Evolutionary conservation across 331 rosid species (phyloP).

Genomic region (Saraca asoca): DNA sequence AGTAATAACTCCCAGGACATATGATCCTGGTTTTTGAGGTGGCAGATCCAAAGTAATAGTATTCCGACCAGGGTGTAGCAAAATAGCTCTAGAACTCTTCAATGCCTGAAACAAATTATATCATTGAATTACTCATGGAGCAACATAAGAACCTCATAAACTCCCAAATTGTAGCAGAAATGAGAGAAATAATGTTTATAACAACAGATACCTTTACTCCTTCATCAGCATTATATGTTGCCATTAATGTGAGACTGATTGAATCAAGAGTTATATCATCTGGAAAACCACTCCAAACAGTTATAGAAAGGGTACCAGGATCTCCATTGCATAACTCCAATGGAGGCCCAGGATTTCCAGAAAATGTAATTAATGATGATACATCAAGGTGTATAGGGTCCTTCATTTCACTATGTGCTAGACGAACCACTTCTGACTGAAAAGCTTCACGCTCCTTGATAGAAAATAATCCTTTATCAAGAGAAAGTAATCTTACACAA

Average conservation of each 20-base stretch:
- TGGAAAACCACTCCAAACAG: conserved; percentile 97
- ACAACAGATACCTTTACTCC: conserved; percentile 77
- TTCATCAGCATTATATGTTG: conserved; percentile 82
- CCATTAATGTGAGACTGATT: conserved; percentile 82
- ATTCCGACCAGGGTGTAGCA: conserved; percentile 90
- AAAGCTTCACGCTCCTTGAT: conserved; percentile 89
- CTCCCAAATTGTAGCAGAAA: conserved; percentile 29
- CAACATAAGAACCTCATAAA: background rate
- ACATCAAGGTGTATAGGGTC: conserved; percentile 94
- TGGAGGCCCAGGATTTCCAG: conserved; percentile 95
- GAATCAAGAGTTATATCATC: conserved; percentile 95
- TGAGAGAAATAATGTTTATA: conserved; percentile 29
- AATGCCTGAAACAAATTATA: conserved; percentile 65
- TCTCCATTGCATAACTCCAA: conserved; percentile 90
- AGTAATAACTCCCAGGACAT: conserved; percentile 93
- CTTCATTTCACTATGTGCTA: conserved; percentile 95
- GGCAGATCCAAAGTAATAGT: conserved; percentile 85
- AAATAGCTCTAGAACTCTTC: conserved; percentile 67
- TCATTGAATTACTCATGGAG: conserved; percentile 23
- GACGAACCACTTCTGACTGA: conserved; percentile 81
- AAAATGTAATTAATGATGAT: conserved; percentile 89
- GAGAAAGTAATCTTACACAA: conserved; percentile 94
- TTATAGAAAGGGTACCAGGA: conserved; percentile 84
- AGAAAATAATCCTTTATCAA: conserved; percentile 83
- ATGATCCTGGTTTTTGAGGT: conserved; percentile 97